Evolutionary conservation across 192 early-diverging fungal species (phyloP).

Genomic region (Umbelopsis ramanniana): DNA sequence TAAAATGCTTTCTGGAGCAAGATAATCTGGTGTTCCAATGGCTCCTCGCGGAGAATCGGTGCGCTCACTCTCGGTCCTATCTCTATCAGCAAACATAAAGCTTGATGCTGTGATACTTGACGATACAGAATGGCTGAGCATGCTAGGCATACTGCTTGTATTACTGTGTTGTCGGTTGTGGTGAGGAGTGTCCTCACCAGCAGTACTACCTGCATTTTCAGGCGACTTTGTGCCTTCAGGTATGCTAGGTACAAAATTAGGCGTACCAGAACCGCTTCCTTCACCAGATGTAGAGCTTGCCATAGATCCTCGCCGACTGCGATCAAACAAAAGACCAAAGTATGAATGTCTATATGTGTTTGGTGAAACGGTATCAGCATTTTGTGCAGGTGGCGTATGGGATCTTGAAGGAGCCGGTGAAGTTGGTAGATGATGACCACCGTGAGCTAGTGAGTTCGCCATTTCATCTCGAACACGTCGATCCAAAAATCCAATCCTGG

Average conservation of each 20-base stretch:
- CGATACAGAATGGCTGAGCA: slow-evolving; percentile 32
- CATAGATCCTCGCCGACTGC: slow-evolving; percentile 50
- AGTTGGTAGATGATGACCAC: slow-evolving; percentile 16
- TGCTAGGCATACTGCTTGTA: slow-evolving; percentile 38
- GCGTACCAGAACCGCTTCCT: slow-evolving; percentile 27
- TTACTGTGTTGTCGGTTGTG: slow-evolving; percentile 31
- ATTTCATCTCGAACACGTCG: slow-evolving; percentile 67
- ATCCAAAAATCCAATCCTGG: slow-evolving; percentile 81
- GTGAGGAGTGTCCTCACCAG: not conserved
- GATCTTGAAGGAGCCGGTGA: slow-evolving; percentile 41
- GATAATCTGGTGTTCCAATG: slow-evolving; percentile 88
- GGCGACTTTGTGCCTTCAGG: slow-evolving; percentile 5
- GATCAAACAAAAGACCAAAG: slow-evolving; percentile 45
- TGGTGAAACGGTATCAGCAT: slow-evolving; percentile 26
- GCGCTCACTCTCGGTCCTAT: slow-evolving; percentile 45
- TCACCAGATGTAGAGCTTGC: slow-evolving; percentile 48
- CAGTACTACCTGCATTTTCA: not conserved
- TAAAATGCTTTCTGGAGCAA: slow-evolving; percentile 87
- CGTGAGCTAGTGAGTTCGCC: slow-evolving; percentile 11
- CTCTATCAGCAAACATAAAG: slow-evolving; percentile 48
- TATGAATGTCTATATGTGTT: slow-evolving; percentile 37
- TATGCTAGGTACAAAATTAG: slow-evolving; percentile 6
- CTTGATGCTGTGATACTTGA: slow-evolving; percentile 44
- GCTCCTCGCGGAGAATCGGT: slow-evolving; percentile 18
- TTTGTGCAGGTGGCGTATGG: slow-evolving; percentile 36